Evolutionary conservation across 768 basidiomycete species (phyloP).

Genomic region (Gloeophyllum trabeum): DNA sequence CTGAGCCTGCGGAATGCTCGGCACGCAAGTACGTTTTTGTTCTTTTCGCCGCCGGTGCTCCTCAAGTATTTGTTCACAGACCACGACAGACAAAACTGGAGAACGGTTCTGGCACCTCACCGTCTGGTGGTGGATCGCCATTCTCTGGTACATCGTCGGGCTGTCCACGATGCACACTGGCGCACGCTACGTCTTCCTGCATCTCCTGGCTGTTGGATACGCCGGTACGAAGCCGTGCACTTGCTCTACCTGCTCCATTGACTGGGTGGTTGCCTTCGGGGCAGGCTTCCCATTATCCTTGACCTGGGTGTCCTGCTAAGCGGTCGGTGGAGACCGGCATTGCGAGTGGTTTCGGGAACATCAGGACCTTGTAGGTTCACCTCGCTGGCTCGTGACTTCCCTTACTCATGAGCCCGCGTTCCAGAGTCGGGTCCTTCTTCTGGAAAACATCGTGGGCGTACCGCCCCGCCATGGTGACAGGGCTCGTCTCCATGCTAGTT

Average conservation of each 20-base stretch:
- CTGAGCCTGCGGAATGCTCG: slow-evolving; percentile 40
- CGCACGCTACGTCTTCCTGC: slow-evolving; percentile 7
- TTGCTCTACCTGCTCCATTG: neutral
- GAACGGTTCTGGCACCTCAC: slow-evolving; percentile 11
- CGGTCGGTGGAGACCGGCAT: slow-evolving; percentile 11
- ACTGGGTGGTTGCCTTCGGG: too few relatives aligned
- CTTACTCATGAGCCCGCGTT: neutral
- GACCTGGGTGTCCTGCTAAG: slow-evolving; percentile 20
- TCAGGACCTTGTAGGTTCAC: neutral
- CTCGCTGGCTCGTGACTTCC: neutral
- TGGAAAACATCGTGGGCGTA: too few relatives aligned
- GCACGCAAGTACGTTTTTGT: slow-evolving; percentile 31
- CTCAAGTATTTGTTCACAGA: too few relatives aligned
- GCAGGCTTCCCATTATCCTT: too few relatives aligned
- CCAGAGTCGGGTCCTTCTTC: too few relatives aligned
- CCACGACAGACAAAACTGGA: slow-evolving; percentile 4
- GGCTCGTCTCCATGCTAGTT: too few relatives aligned
- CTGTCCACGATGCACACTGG: slow-evolving; percentile 6
- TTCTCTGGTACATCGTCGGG: slow-evolving; percentile 8
- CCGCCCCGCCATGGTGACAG: too few relatives aligned
- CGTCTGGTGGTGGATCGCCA: slow-evolving; percentile 7
- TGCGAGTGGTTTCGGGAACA: slow-evolving; percentile 6
- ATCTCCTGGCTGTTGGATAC: slow-evolving; percentile 9
- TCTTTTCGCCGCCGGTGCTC: neutral
- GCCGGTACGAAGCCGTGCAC: slow-evolving; percentile 4